phyloP scores from a whole-genome alignment of 352 stramenopile genomes.

The Lagenidium giganteum region DNA sequence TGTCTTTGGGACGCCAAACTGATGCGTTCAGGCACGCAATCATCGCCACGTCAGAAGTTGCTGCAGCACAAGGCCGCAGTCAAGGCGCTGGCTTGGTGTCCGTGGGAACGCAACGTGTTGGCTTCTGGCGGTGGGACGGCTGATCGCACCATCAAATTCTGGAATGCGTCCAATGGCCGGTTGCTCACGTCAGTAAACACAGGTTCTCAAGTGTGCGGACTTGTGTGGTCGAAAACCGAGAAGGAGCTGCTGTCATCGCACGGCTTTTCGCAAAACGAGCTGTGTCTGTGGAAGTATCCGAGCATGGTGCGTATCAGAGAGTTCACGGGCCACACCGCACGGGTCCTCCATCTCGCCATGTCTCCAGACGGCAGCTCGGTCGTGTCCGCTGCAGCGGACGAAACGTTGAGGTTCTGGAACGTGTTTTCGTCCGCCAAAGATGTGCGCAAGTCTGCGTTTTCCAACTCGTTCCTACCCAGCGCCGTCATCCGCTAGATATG shows the following conservation, averaged over 20 bases:
- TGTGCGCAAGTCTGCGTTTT: background rate
- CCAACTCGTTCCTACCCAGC: constrained; percentile 8
- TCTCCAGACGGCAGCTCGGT: constrained; percentile 91
- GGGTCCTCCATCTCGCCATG: constrained; percentile 91
- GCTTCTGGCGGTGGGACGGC: constrained; percentile 93
- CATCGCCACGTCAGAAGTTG: constrained; percentile 44
- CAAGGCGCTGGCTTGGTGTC: constrained; percentile 96
- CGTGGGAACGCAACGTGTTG: constrained; percentile 92
- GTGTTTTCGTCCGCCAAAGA: constrained; percentile 51
- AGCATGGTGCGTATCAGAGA: constrained; percentile 91
- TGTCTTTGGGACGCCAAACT: constrained; percentile 90
- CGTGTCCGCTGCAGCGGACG: constrained; percentile 92
- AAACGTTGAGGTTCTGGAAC: constrained; percentile 97
- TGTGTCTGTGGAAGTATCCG: constrained; percentile 95
- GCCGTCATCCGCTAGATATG: constrained; percentile 12
- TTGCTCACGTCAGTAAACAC: constrained; percentile 93
- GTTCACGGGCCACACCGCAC: constrained; percentile 90
- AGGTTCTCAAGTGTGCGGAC: constrained; percentile 92
- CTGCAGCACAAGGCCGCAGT: constrained; percentile 92
- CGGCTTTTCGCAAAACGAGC: constrained; percentile 91
- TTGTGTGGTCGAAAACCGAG: constrained; percentile 85
- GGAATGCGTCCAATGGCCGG: constrained; percentile 83
- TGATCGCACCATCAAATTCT: constrained; percentile 97
- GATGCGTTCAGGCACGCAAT: constrained; percentile 3
- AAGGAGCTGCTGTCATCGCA: constrained; percentile 94